Percentiles rank a stretch among this genome's conserved stretches.
Conservation (phyloP, 805 yeast species). For the Kazachstania africana region DNA sequence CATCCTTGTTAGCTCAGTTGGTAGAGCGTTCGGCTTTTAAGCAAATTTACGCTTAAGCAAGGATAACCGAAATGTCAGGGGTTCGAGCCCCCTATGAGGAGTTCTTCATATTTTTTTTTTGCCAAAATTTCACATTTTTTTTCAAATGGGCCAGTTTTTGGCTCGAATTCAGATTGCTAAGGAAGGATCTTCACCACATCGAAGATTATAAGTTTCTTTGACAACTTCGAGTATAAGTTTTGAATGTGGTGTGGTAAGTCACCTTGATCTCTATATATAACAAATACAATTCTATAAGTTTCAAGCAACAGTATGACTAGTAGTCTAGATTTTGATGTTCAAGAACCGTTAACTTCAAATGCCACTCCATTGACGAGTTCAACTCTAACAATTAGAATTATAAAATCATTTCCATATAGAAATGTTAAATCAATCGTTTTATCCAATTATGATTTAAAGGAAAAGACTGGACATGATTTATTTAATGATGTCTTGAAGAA, state of each 20-base stretch:
- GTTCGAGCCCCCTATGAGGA: slow-evolving; percentile 42
- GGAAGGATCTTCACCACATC: background rate
- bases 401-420: slow-evolving; percentile 86
- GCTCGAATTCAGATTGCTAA: background rate
- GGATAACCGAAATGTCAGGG: slow-evolving; percentile 38
- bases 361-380: slow-evolving; percentile 59
- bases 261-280: background rate
- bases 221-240: no score
- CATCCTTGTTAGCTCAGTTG: slow-evolving; percentile 53
- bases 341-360: slow-evolving; percentile 72
- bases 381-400: slow-evolving; percentile 70
- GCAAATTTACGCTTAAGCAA: slow-evolving; percentile 25
- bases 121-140: background rate
- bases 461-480: slow-evolving; percentile 53
- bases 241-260: no score
- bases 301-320: background rate
- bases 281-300: background rate
- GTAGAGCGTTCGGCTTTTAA: slow-evolving; percentile 62
- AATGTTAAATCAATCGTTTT: slow-evolving; percentile 71
- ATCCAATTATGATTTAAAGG: slow-evolving; percentile 56
- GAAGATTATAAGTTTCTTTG: background rate
- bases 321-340: slow-evolving; percentile 32
- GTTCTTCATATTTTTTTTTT: slow-evolving; percentile 19
- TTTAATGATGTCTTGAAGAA: slow-evolving; percentile 38
- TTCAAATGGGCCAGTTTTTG: background rate